Base-by-base conservation (phyloP, 73 alveolate genomes). In the Paramecium pentaurelia region DNA sequence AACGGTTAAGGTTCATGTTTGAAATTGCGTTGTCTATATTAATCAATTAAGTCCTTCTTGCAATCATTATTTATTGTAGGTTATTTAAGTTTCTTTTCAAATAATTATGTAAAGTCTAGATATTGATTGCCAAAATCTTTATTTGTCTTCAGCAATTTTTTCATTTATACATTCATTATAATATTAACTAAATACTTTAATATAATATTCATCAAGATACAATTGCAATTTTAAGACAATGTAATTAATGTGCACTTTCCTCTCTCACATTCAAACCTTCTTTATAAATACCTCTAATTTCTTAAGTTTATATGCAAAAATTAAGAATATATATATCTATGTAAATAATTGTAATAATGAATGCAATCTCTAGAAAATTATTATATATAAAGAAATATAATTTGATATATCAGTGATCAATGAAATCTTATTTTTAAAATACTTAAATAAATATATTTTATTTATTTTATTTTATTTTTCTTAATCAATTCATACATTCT, bases 11-110 rank as follows among this genome's bases (percentile, higher is more conserved):
- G 91, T 18, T 80, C 64, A 22, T 45, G 75, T 28, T 40, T 80
- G 91, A 80, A 45, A 27, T 45, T 47, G n/a, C 37, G 58, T 32
- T 80, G 36, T 47, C 58, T 80, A 44, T 80, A 80, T 47, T 45
- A 64, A 6, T 80, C 44, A 32, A 80, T 32, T 27, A 80, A 16
- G 4, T 40, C 30, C 28, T 25, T 80, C 38, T 64, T 40, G 58
- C 30, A 9, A 18, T 80, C 42, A 8, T 9, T 27, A 80, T 80
- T 80, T 40, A 80, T 27, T 9, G 71, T 42, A 2, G 73, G 71
- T 27, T 45, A 9, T 80, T 80, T 80, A 9, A 80, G 75, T 80
- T 80, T 80, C 47, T 80, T 80, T 36, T 80, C 91, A 25, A 80
- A 80, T 54, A 80, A 32, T 42, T 80, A 47, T n/a, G 58, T 42